Base-by-base conservation (phyloP, 495 filamentous ascomycete genomes). In the Hyphodiscus hymeniophilus region DNA sequence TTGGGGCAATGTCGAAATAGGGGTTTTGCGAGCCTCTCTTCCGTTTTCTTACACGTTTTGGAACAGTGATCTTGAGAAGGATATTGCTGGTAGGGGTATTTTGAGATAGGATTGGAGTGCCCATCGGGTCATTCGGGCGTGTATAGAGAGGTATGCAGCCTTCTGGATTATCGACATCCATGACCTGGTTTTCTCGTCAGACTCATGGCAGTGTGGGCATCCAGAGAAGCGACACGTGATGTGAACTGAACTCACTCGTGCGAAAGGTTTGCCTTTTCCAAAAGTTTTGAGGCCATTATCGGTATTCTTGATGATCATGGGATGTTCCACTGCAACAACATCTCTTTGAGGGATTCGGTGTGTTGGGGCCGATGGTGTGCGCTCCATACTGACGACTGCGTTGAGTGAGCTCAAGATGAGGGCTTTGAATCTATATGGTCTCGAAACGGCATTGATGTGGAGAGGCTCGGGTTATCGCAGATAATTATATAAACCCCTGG, bases 301-400 rank as follows among this genome's bases (percentile, higher is more conserved):
- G 43, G 95, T 57, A 65, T 95, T 83, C 56, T 77, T 78, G 57
- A 97, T 68, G 42, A 94, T 79, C 50, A 81, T 82, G 5, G 94
- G 92, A 63, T 97, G 89, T 59, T 98, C 92, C 18, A 97, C 74
- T 47, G 80, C 82, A 26, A 89, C 75, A 36, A 96, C 69, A 16
- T 71, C 70, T 43, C 50, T 45, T 3, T 31, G 31, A 3, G 32
- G 16, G 17, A 58, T 31, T 15, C 48, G 34, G 20, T 43, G 52
- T 5, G 31, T n/a, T 0, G 55, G 51, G 20, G 55, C 53, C 36
- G 28, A 26, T 12, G 31, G 17, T 31, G 35, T 42, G 17, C 18
- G 35, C 18, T 35, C 35, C 32, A 15, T 21, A n/a, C n/a, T n/a
- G 26, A 28, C 26, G 26, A 5, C 26, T 10, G 10, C 10, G 4